phyloP scores from a whole-genome alignment of 306 rosid species.

The Pyrus betulifolia region DNA sequence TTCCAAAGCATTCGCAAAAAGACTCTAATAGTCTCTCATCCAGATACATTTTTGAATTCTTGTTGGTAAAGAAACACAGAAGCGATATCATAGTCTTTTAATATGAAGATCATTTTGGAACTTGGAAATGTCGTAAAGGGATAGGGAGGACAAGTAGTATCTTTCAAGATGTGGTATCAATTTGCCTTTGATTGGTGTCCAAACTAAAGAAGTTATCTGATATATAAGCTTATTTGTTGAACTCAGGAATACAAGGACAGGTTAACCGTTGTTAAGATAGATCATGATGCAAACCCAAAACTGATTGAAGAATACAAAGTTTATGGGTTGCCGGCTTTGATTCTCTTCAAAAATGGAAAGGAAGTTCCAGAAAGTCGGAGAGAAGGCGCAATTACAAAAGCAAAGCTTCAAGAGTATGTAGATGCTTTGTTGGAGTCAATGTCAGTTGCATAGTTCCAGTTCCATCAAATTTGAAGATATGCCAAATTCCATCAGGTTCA shows the following conservation, averaged over 20 bases:
- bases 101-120: not conserved
- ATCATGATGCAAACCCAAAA: constrained; percentile 73
- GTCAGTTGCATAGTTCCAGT: constrained; percentile 40
- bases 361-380: constrained; percentile 76
- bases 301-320: constrained; percentile 68
- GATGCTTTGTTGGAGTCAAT: constrained; percentile 56
- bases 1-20: too few species aligned
- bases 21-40: not conserved
- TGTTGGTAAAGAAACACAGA: not conserved
- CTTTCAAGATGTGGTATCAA: not conserved
- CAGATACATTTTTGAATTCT: not conserved
- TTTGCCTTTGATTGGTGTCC: not conserved
- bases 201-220: not conserved
- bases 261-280: constrained; percentile 67
- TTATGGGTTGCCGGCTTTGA: constrained; percentile 70
- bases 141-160: not conserved
- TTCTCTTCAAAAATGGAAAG: constrained; percentile 67
- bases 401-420: constrained; percentile 58
- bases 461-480: not conserved
- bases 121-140: not conserved
- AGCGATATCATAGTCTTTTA: not conserved
- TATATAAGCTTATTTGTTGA: not conserved
- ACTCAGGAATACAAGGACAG: constrained; percentile 72
- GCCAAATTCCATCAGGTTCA: not conserved
- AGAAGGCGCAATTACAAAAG: constrained; percentile 84